Evolutionary conservation across 441 rosid species (phyloP).

Genomic region (Euphorbia celastroides): DNA sequence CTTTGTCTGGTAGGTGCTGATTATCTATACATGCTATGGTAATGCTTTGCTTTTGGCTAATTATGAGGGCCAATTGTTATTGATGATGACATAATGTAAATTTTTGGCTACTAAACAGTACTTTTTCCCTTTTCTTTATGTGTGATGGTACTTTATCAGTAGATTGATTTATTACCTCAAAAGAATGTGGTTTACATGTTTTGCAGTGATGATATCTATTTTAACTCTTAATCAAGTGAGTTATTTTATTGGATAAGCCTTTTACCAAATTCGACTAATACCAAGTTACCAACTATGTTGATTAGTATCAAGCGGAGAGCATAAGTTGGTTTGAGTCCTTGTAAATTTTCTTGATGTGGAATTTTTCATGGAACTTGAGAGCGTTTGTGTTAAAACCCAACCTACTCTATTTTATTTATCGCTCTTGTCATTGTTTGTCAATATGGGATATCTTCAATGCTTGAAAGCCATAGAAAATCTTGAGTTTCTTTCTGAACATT

Average conservation of each 20-base stretch:
- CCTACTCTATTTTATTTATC: too few species aligned
- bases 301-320: too few species aligned
- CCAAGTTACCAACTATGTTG: too few species aligned
- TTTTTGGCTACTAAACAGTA: background rate
- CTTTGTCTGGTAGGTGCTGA: constrained; percentile 79
- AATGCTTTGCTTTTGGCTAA: background rate
- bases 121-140: background rate
- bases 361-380: too few species aligned
- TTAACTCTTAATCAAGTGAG: background rate
- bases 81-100: background rate
- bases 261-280: too few species aligned
- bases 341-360: too few species aligned
- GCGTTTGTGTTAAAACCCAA: too few species aligned
- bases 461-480: too few species aligned
- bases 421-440: background rate
- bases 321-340: too few species aligned
- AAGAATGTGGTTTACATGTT: background rate
- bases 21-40: background rate
- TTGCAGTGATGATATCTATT: background rate
- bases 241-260: background rate
- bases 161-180: background rate
- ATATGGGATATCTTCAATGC: background rate
- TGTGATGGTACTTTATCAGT: background rate
- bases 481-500: constrained; percentile 2
- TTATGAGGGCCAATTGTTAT: background rate